Evolutionary conservation across 805 yeast species (phyloP).

Genomic region (Schwanniomyces pseudopolymorphus): DNA sequence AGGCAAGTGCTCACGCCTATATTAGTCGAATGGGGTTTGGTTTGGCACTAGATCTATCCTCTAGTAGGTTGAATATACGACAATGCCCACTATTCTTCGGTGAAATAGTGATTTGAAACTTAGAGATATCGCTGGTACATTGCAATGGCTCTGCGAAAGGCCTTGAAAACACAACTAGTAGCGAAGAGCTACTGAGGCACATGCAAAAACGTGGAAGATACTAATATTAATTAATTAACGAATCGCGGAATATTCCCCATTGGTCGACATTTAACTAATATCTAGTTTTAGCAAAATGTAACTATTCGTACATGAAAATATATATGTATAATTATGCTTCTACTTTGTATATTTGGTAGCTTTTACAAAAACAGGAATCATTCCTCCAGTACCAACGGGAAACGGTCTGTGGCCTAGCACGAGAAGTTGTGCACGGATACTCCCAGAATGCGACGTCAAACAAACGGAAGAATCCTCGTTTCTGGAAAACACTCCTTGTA

Average conservation of each 20-base stretch:
- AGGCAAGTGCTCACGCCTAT: too few relatives aligned
- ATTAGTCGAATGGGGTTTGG: too few relatives aligned
- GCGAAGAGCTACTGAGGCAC: neutral
- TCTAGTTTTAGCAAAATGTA: too few relatives aligned
- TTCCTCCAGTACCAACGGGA: constrained; percentile 53
- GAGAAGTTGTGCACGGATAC: constrained; percentile 47
- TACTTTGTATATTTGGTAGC: constrained; percentile 21
- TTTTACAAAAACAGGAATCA: constrained; percentile 54
- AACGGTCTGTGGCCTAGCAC: constrained; percentile 50
- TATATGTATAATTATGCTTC: neutral
- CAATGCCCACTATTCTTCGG: too few relatives aligned
- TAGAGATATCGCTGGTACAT: too few relatives aligned
- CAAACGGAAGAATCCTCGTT: constrained; percentile 28
- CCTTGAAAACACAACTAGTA: too few relatives aligned
- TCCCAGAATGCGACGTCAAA: constrained; percentile 53
- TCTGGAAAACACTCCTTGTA: constrained; percentile 34
- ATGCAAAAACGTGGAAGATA: neutral
- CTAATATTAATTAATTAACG: too few relatives aligned
- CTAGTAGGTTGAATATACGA: too few relatives aligned
- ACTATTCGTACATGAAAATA: neutral
- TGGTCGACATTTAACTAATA: neutral
- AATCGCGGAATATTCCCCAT: neutral
- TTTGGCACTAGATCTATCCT: too few relatives aligned
- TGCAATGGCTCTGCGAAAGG: too few relatives aligned
- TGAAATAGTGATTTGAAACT: too few relatives aligned